A percentile compares a stretch with the other conserved stretches of the same genome.
Evolutionary conservation across 805 yeast species (phyloP).

Genomic region (Jamesozyma jinghongensis): DNA sequence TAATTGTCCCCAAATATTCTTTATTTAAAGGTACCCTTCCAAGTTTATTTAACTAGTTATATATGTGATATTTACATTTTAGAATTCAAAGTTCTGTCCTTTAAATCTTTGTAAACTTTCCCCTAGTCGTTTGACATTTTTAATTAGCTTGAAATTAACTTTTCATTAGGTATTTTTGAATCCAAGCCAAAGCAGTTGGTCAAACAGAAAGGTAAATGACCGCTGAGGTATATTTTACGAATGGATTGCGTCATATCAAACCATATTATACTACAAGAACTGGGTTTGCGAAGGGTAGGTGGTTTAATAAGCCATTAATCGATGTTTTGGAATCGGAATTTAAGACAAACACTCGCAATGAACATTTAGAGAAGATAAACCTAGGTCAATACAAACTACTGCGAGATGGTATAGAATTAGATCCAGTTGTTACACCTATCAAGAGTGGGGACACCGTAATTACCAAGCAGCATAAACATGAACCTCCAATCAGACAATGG

Average conservation of each 20-base stretch:
- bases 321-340: slow-evolving; percentile 37
- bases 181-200: no score
- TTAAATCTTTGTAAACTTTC: not conserved
- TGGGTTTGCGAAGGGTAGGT: slow-evolving; percentile 37
- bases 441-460: slow-evolving; percentile 22
- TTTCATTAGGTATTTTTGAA: no score
- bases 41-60: not conserved
- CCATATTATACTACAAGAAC: slow-evolving; percentile 35
- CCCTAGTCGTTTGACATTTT: not conserved
- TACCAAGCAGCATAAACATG: slow-evolving; percentile 61
- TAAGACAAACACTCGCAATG: slow-evolving; percentile 16
- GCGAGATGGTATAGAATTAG: slow-evolving; percentile 12
- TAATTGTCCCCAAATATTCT: no score
- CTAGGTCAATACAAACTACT: slow-evolving; percentile 15
- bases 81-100: not conserved
- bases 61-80: not conserved
- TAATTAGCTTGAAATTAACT: no score
- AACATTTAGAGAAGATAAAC: slow-evolving; percentile 13
- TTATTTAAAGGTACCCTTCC: not conserved
- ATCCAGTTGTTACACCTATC: slow-evolving; percentile 10
- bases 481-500: slow-evolving; percentile 62
- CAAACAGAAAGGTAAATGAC: no score
- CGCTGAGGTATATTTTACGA: slow-evolving; percentile 6
- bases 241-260: slow-evolving; percentile 34
- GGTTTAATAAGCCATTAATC: slow-evolving; percentile 33